Conservation (phyloP, 169 alveolate species). For the Eimeria mitis region DNA sequence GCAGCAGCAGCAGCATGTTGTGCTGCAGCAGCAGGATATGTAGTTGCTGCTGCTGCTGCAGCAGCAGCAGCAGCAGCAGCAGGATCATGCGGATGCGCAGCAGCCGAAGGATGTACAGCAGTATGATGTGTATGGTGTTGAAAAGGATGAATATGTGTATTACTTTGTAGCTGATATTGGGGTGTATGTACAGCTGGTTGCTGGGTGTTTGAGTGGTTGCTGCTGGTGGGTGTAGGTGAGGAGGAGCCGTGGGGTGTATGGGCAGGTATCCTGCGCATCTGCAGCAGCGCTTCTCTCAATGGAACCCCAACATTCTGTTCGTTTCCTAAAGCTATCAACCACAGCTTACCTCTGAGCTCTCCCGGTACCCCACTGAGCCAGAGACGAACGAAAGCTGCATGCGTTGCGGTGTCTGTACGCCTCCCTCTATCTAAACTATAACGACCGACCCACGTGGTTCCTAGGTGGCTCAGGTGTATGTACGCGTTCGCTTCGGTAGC, state of each 20-base stretch:
- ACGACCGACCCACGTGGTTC: slow-evolving; percentile 36
- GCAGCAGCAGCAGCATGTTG: no score
- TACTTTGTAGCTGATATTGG: not conserved
- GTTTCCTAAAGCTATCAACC: slow-evolving; percentile 77
- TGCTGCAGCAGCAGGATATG: no score
- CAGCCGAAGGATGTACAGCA: not conserved
- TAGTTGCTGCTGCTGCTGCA: no score
- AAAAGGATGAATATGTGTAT: not conserved
- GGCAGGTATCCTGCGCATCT: not conserved
- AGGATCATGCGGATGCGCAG: no score
- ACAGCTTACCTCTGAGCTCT: slow-evolving; percentile 56
- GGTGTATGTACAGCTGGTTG: not conserved
- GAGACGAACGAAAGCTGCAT: slow-evolving; percentile 30
- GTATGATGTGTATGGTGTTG: no score
- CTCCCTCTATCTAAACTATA: slow-evolving; percentile 49
- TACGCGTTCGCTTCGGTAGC: slow-evolving; percentile 32
- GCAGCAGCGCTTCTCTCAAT: slow-evolving; percentile 11
- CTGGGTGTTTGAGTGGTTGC: not conserved
- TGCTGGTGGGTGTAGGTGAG: not conserved
- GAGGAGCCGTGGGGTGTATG: not conserved
- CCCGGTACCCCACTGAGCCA: slow-evolving; percentile 76
- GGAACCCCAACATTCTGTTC: slow-evolving; percentile 39
- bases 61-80: no score
- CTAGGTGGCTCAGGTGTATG: slow-evolving; percentile 44
- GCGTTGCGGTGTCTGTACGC: slow-evolving; percentile 54